Evolutionary conservation across 331 rosid species (phyloP), one percentile per base, ranked within the genome.

Genomic region (Arachis monticola): DNA sequence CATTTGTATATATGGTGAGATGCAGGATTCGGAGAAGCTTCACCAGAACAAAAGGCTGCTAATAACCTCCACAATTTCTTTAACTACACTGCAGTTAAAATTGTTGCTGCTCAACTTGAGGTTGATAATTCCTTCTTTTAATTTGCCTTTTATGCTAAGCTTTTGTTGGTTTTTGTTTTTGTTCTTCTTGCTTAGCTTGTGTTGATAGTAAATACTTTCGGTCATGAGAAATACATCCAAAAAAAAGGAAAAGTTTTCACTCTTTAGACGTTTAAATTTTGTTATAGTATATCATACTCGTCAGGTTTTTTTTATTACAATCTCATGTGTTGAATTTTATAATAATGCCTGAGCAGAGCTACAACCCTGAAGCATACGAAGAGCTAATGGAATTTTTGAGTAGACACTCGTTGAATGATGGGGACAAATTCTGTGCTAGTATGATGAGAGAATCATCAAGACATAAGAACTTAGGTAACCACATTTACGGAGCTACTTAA

Each of bases 401-500:
- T 22, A 22, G 73, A 77, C 84, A 94, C 79, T 80, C 99, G 3
- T 63, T 95, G 83, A 83, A 88, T 68, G 99, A 95, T 68, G 99
- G 97, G 42, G 99, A 90, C 76, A 69, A 92, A 73, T 88, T 95
- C 74, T 88, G 96, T 73, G 97, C 96, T 69, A 84, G 31, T 69
- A 81, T 92, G 88, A 87, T 92, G 89, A 63, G 97, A 73, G 93
- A 95, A 78, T 92, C 97, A 71, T 83, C 99, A 7, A 79, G 99
- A 86, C 99, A 92, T 57, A 87, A 90, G 83, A 51, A 52, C 50
- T 86, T 92, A 66, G 97, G 99, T 92, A 79, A 14, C 68, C 64
- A 14, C 63, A 46, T 7, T 32, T 50, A 38, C 22, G 76, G 45
- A 68, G 59, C 61, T 41, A 31, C 77, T 10, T 3, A 50, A 50